Base-by-base conservation (phyloP, 257 asterid genomes). In the Paraleonurus japonicus region DNA sequence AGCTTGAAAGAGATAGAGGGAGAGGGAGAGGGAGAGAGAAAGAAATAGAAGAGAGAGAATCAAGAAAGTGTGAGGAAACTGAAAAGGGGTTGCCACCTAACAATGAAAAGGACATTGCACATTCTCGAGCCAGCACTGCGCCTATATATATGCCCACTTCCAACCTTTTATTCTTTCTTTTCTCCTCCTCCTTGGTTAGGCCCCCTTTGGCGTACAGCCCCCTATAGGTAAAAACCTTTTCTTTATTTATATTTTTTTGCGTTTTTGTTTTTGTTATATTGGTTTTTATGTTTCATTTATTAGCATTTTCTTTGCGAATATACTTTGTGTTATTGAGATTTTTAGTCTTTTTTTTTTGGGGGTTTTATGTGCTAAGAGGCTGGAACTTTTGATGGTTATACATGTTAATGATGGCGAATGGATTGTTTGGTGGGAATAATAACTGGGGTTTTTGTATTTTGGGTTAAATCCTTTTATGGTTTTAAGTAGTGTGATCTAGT, bases 101-200 rank as follows among this genome's bases (percentile, higher is more conserved):
- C 69, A 53, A 58, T 66, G 78, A 77, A 77, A 83, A 65, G 23
- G 78, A 80, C 78, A 50, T 53, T 70, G 74, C 74, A 73, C 37
- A 60, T 76, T 70, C 73, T 67, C 50, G 67, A 65, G 71, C 79
- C 81, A 78, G 43, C 74, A 24, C 63, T 47, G 41, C 23, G 65
- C 71, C 82, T 81, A 73, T 79, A 82, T 50, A 83, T 83, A 81
- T 39, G 33, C 80, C 80, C 77, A 70, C 85, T 72, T n/a, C 71
- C 63, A 28, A 3, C 0, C 5, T 0, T 0, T 0, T 0, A 1
- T 0, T 0, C 76, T 62, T 81, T 81, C 89, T 76, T 78, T 81
- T 79, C 53, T 59, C 68, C 51, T 74, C 50, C n/a, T 58, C 41
- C 71, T 67, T 41, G 61, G 67, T 69, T 53, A 35, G 62, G 48